Percentiles rank a stretch among this genome's conserved stretches.
Conservation (phyloP, 1,284 basidiomycete species). For the Wolfiporia cocos region DNA sequence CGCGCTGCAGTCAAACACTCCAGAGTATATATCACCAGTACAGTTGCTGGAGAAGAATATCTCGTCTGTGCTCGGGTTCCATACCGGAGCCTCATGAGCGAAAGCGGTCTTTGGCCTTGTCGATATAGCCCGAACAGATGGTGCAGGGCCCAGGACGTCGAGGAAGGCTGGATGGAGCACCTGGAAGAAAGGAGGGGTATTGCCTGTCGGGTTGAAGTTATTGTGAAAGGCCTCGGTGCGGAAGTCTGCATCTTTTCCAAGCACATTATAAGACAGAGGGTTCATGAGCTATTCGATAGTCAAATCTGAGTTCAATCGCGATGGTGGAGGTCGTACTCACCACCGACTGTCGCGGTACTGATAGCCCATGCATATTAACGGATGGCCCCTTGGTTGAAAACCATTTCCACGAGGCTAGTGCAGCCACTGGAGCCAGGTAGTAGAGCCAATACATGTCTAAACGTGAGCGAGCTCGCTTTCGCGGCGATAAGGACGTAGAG, state of each 20-base stretch:
- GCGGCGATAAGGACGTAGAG: too few relatives aligned
- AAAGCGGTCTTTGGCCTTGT: slow-evolving; percentile 54
- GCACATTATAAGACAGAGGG: slow-evolving; percentile 23
- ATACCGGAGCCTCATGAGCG: slow-evolving; percentile 73
- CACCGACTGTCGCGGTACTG: too few relatives aligned
- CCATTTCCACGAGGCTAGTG: too few relatives aligned
- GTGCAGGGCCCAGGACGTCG: slow-evolving; percentile 47
- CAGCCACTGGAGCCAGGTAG: too few relatives aligned
- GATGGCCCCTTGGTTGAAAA: too few relatives aligned
- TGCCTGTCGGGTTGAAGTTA: slow-evolving; percentile 35
- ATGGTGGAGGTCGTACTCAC: too few relatives aligned
- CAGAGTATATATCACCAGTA: slow-evolving; percentile 33
- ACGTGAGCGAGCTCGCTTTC: too few relatives aligned
- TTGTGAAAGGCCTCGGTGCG: slow-evolving; percentile 21
- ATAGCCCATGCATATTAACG: too few relatives aligned
- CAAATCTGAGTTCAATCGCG: too few relatives aligned
- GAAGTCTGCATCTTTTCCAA: slow-evolving; percentile 26
- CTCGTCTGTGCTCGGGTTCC: slow-evolving; percentile 50
- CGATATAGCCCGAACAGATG: slow-evolving; percentile 53
- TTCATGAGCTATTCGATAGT: slow-evolving; percentile 30
- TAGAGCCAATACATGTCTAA: too few relatives aligned
- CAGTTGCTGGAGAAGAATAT: slow-evolving; percentile 47
- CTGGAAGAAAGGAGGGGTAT: slow-evolving; percentile 59
- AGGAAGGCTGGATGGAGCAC: slow-evolving; percentile 60
- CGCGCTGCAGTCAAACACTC: slow-evolving; percentile 35